Evolutionary conservation across 345 rosid species (phyloP).

Genomic region (Moricandia arvensis): DNA sequence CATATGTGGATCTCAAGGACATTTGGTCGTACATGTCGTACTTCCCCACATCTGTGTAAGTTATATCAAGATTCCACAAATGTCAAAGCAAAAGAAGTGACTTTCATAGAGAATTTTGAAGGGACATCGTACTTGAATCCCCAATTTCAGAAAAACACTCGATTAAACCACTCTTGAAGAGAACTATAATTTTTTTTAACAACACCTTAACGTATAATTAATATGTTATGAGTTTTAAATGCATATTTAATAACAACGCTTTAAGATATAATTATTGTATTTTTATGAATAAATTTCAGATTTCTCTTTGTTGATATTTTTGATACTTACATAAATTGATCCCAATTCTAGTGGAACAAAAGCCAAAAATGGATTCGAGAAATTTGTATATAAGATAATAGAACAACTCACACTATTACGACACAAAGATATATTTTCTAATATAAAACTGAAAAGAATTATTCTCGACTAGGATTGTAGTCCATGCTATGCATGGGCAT

Average conservation of each 20-base stretch:
- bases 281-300: neutral
- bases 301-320: neutral
- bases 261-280: too few relatives aligned
- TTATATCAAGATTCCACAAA: neutral
- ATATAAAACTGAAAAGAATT: neutral
- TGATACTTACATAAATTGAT: neutral
- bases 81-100: neutral
- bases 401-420: neutral
- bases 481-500: too few relatives aligned
- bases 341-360: neutral
- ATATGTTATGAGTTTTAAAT: neutral
- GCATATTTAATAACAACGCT: neutral
- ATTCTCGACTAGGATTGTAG: neutral
- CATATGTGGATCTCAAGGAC: neutral
- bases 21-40: neutral
- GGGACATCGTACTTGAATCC: neutral
- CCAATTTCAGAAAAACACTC: neutral
- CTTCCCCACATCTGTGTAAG: neutral
- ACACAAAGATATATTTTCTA: neutral
- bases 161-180: neutral
- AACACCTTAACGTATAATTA: neutral
- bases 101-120: neutral
- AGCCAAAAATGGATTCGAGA: neutral
- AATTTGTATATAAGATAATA: neutral
- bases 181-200: neutral